phyloP scores from a whole-genome alignment of 768 basidiomycete genomes.

The Roridomyces roridus region DNA sequence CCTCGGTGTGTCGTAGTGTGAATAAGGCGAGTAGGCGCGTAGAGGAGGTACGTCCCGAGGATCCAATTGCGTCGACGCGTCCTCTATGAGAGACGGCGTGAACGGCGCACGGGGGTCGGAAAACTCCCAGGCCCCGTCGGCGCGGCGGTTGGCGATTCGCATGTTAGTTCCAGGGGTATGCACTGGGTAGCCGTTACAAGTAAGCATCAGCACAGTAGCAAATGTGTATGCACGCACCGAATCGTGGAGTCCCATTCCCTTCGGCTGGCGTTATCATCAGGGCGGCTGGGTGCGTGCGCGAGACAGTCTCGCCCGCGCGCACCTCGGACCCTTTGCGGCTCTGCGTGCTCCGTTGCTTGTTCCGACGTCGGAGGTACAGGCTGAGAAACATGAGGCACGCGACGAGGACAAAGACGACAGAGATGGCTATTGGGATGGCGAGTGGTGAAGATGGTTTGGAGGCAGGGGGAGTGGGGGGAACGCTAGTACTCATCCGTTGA shows the following conservation, averaged over 20 bases:
- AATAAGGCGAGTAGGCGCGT: no score
- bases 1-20: no score
- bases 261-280: constrained; percentile 45
- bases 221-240: no score
- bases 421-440: constrained; percentile 38
- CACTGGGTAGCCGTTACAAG: no score
- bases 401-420: constrained; percentile 38
- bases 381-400: constrained; percentile 38
- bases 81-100: no score
- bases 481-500: constrained; percentile 3
- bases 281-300: constrained; percentile 41
- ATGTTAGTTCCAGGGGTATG: no score
- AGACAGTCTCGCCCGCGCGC: constrained; percentile 28
- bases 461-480: not conserved
- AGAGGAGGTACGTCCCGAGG: no score
- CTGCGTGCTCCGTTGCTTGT: constrained; percentile 20
- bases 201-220: no score
- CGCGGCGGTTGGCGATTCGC: no score
- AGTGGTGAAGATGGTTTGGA: constrained; percentile 7
- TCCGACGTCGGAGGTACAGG: constrained; percentile 38
- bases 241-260: constrained; percentile 40
- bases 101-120: no score
- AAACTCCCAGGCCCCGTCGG: no score
- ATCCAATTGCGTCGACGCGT: no score
- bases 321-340: not conserved